Evolutionary conservation across 169 alveolate genomes (phyloP), one percentile per base, ranked within the genome.

Genomic region (Eimeria maxima): DNA sequence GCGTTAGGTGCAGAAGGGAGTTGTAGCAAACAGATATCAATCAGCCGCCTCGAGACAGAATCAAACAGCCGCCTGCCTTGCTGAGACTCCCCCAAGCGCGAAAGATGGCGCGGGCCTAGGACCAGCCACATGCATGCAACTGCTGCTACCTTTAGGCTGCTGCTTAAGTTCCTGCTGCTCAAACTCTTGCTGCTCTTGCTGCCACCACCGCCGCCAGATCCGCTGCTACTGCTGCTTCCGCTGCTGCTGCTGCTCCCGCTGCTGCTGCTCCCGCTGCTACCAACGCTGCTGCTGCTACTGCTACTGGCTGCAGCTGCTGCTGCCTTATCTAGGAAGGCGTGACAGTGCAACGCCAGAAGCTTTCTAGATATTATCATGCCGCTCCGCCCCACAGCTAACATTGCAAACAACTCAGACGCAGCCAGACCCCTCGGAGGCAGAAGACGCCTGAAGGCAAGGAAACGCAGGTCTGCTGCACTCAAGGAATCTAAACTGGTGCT

Each of bases 11-110:
- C 63, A 8, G 38, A 7, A 14, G 89, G 89, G 24, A 42, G 55
- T 44, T 7, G 11, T 18, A 42, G 55, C 38, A 24, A 42, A n/a
- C 83, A 74, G 65, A 74, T 73, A 16, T 91, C 95, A 44, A 24
- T 69, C 74, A 91, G 14, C 90, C 76, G 74, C 65, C 80, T n/a
- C 42, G 76, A 44, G 24, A 57, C 90, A 24, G 88, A 63, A 27
- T 91, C 95, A n/a, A 91, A 29, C 50, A 91, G 74, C 50, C 95
- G 95, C n/a, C 95, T 33, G 47, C 95, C 95, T 33, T 91, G 95
- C 95, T 91, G 95, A 18, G 90, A 71, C 29, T 91, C 95, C n/a
- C 95, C 95, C 38, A 91, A 50, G 16, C 81, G 83, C 38, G 76
- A 47, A 42, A 91, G 13, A 33, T 63, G 95, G 45, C 90, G 76